Evolutionary conservation across 2,329 filamentous ascomycete genomes (phyloP), one percentile per base, ranked within the genome.

Genomic region (Cryphonectria carpinicola): DNA sequence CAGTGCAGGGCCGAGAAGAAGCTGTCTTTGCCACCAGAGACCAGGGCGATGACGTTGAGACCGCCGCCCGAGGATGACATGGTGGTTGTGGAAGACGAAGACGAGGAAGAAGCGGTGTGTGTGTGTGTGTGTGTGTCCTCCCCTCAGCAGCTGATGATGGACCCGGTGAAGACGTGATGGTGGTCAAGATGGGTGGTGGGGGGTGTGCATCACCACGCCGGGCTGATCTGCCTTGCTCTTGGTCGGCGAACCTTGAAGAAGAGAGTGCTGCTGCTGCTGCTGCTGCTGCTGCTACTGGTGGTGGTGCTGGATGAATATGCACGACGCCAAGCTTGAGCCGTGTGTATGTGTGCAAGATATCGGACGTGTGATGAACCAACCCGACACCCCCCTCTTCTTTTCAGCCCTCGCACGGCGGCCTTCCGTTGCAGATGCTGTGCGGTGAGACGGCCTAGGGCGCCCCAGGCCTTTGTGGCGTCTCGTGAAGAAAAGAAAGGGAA

Each of bases 11-110:
- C 87, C 28, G 93, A 95, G 84, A 93, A 98, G 80, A 99, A 92
- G 74, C 95, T 98, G 84, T 99, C 96, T 83, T 99, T 99, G 74
- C 96, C 96, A 72, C 96, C 96, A 28, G 96, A 99, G 74, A 99
- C 91, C 73, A 99, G 86, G 65, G 93, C 95, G 76, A 99, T 95
- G 74, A 98, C 94, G 75, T 95, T 91, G 74, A 91, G 83, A 73
- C 82, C 80, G 73, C 84, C 82, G 13, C 19, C 62, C 71, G 79
- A 75, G 52, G 25, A 56, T 11, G 52, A 56, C n/a, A 28, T 56
- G n/a, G n/a, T 54, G 14, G 13, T 46, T 17, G 43, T 22, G 17
- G 49, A 4, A 46, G n/a, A 25, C 58, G 5, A 62, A 43, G 49
- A 4, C 17, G n/a, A 25, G 41, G 3, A 62, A 43, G 37, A 65